A percentile compares a stretch with the other conserved stretches of the same genome.
Conservation (phyloP, 2,329 filamentous ascomycete species). For the Apiospora phragmitis region DNA sequence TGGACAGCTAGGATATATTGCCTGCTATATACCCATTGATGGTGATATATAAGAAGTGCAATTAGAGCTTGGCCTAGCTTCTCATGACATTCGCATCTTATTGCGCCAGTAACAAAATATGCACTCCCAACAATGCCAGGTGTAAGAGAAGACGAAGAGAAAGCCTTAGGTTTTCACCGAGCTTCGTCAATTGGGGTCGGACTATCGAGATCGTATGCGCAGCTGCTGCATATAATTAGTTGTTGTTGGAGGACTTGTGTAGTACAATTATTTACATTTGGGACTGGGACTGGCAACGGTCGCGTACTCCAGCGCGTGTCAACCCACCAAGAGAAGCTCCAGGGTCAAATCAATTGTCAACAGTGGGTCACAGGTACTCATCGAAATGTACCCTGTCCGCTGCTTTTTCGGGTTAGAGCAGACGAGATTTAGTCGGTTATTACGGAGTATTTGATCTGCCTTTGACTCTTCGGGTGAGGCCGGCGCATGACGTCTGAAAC, state of each 20-base stretch:
- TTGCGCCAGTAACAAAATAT: background rate
- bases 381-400: background rate
- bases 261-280: conserved; percentile 5
- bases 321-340: background rate
- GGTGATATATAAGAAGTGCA: background rate
- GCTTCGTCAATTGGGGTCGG: background rate
- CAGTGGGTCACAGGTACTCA: background rate
- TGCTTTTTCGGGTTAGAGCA: background rate
- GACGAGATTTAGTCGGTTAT: background rate
- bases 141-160: background rate
- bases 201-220: background rate
- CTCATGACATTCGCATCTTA: background rate
- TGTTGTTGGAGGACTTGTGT: background rate
- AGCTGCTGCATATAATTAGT: background rate
- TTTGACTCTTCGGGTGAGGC: background rate
- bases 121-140: background rate
- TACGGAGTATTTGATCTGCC: background rate
- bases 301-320: background rate
- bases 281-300: background rate
- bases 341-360: background rate
- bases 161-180: background rate
- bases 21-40: background rate
- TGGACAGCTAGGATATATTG: background rate
- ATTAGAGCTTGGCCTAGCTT: background rate
- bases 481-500: background rate